phyloP scores from a whole-genome alignment of 768 basidiomycete genomes.

The Candolleomyces efflorescens region DNA sequence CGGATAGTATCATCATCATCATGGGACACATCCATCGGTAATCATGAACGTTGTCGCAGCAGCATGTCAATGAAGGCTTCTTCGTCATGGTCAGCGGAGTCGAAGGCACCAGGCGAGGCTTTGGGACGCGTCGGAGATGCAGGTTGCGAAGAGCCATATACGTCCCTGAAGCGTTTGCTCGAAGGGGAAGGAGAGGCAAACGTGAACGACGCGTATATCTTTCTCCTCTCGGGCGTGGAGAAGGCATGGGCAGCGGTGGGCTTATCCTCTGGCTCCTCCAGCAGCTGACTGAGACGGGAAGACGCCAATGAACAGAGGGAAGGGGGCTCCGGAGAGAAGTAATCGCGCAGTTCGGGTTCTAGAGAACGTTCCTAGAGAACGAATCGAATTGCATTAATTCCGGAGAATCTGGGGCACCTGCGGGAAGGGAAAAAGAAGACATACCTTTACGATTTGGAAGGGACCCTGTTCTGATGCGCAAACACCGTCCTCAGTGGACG shows the following conservation, averaged over 20 bases:
- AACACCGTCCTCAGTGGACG: constrained; percentile 8
- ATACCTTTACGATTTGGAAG: constrained; percentile 37
- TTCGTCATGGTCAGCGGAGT: not conserved
- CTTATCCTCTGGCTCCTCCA: constrained; percentile 21
- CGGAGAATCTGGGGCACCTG: not conserved
- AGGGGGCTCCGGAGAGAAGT: constrained; percentile 36
- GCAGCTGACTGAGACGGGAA: constrained; percentile 17
- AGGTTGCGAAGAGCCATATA: constrained; percentile 24
- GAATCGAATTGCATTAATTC: constrained; percentile 11
- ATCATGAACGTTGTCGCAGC: not conserved
- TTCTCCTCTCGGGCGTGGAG: constrained; percentile 71
- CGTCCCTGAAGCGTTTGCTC: constrained; percentile 47
- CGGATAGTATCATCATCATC: no score
- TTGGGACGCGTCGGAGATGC: constrained; percentile 20
- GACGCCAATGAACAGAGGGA: constrained; percentile 19
- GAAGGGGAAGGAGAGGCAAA: constrained; percentile 72
- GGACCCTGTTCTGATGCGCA: constrained; percentile 30
- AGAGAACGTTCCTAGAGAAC: constrained; percentile 44
- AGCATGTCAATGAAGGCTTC: not conserved
- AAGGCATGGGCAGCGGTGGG: constrained; percentile 40
- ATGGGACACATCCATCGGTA: not conserved
- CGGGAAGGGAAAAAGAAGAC: constrained; percentile 15
- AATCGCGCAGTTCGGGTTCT: constrained; percentile 57
- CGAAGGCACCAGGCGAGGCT: not conserved
- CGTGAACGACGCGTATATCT: constrained; percentile 71